phyloP scores from a whole-genome alignment of 1,284 basidiomycete species.

The Sanghuangporus baumii region DNA sequence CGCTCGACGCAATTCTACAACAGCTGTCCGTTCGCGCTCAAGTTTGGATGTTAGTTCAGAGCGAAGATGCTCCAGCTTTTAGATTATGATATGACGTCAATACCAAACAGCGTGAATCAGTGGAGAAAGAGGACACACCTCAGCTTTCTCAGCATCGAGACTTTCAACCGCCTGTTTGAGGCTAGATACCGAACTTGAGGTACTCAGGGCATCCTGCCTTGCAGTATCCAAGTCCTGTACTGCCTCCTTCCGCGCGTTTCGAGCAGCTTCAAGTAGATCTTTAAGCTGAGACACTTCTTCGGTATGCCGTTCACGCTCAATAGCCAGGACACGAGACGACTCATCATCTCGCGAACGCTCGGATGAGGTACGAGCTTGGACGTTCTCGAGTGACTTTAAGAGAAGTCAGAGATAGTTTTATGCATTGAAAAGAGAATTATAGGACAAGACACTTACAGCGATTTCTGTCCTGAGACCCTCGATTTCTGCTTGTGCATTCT shows the following conservation, averaged over 20 bases:
- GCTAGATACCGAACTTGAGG: conserved; percentile 19
- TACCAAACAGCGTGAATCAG: background rate
- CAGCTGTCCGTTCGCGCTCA: conserved; percentile 29
- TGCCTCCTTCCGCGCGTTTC: conserved; percentile 19
- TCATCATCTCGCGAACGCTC: conserved; percentile 11
- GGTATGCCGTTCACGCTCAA: conserved; percentile 31
- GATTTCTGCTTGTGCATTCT: conserved; percentile 89
- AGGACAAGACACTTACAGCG: conserved; percentile 44
- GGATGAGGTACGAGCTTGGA: conserved; percentile 25
- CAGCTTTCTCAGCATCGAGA: conserved; percentile 31
- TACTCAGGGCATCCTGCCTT: conserved; percentile 20
- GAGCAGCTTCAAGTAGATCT: conserved; percentile 38
- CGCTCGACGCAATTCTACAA: conserved; percentile 34
- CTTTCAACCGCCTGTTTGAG: conserved; percentile 24
- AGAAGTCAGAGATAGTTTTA: background rate
- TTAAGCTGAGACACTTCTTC: conserved; percentile 51
- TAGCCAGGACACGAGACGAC: background rate
- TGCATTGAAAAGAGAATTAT: background rate
- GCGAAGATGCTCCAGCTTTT: conserved; percentile 29
- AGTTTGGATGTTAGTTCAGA: conserved; percentile 31
- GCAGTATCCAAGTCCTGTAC: conserved; percentile 19
- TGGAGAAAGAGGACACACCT: conserved; percentile 26
- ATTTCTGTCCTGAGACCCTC: conserved; percentile 78
- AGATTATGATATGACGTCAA: background rate
- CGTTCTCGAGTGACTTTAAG: conserved; percentile 48